phyloP scores from a whole-genome alignment of 345 rosid species.

The Pistacia integerrima region DNA sequence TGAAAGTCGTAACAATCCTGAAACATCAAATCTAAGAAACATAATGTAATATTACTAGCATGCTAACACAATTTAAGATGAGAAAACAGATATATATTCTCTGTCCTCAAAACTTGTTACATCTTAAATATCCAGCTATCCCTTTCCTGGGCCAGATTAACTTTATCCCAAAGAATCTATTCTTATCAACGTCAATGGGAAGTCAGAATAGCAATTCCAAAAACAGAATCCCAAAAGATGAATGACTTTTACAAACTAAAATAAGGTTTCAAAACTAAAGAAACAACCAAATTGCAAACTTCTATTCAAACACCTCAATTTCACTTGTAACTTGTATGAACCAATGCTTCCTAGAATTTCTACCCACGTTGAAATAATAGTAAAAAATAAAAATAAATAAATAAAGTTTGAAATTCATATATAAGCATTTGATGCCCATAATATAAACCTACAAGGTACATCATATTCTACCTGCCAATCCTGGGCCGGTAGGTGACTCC shows the following conservation, averaged over 20 bases:
- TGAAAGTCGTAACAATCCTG: neutral
- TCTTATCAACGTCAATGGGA: neutral
- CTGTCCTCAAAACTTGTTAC: neutral
- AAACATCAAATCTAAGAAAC: neutral
- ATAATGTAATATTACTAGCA: neutral
- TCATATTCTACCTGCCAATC: conserved; percentile 54
- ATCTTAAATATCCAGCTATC: neutral
- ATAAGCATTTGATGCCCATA: neutral
- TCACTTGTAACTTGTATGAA: neutral
- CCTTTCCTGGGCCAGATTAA: too few relatives aligned
- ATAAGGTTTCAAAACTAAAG: neutral
- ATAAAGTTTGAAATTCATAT: neutral
- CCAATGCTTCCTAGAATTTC: neutral
- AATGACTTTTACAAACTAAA: neutral
- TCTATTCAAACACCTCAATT: conserved; percentile 2
- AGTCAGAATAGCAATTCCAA: neutral
- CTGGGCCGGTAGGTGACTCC: conserved; percentile 39
- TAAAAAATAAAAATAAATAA: conserved; percentile 16
- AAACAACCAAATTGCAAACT: neutral
- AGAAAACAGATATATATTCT: neutral
- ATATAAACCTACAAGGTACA: conserved; percentile 5
- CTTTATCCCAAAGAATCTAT: neutral
- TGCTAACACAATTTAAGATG: neutral
- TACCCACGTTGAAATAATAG: neutral
- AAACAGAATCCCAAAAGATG: neutral